A percentile compares a stretch with the other conserved stretches of the same genome.
Conservation (phyloP, 1,284 basidiomycete genomes). For the Trichosporon sp. region DNA sequence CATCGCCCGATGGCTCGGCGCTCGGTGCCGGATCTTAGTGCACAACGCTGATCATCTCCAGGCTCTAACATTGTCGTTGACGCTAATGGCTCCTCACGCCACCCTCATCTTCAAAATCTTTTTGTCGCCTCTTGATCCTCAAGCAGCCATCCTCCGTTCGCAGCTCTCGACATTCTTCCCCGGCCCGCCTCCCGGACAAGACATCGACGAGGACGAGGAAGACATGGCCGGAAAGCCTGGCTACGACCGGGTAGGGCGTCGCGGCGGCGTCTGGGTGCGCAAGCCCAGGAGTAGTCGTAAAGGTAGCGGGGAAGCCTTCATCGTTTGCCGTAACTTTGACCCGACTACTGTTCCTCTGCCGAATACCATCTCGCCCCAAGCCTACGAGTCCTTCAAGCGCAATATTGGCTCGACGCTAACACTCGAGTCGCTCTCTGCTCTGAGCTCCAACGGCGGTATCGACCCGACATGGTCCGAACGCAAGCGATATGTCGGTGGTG, state of each 20-base stretch:
- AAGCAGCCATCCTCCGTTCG: slow-evolving; percentile 58
- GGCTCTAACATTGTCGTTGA: slow-evolving; percentile 62
- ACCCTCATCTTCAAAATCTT: slow-evolving; percentile 65
- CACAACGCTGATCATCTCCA: slow-evolving; percentile 29
- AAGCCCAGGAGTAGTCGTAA: slow-evolving; percentile 56
- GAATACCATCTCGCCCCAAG: slow-evolving; percentile 34
- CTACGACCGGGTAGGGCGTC: slow-evolving; percentile 44
- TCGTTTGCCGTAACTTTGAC: slow-evolving; percentile 61
- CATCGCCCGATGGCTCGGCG: neutral
- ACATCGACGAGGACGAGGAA: slow-evolving; percentile 21
- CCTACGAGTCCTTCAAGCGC: slow-evolving; percentile 40
- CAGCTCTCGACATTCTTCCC: slow-evolving; percentile 60
- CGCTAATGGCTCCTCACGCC: slow-evolving; percentile 60
- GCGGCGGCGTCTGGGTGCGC: slow-evolving; percentile 57
- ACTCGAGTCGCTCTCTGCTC: slow-evolving; percentile 45
- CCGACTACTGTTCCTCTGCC: slow-evolving; percentile 49
- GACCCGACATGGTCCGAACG: slow-evolving; percentile 41
- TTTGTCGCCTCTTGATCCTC: slow-evolving; percentile 57
- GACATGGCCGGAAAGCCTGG: slow-evolving; percentile 31
- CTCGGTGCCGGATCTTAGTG: neutral
- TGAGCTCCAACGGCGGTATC: slow-evolving; percentile 22
- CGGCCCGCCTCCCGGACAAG: slow-evolving; percentile 33
- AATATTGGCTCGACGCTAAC: slow-evolving; percentile 48
- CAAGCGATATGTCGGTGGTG: slow-evolving; percentile 50
- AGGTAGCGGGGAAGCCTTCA: slow-evolving; percentile 62